Base-by-base conservation (phyloP, 768 basidiomycete genomes). In the Holtermannia corniformis region DNA sequence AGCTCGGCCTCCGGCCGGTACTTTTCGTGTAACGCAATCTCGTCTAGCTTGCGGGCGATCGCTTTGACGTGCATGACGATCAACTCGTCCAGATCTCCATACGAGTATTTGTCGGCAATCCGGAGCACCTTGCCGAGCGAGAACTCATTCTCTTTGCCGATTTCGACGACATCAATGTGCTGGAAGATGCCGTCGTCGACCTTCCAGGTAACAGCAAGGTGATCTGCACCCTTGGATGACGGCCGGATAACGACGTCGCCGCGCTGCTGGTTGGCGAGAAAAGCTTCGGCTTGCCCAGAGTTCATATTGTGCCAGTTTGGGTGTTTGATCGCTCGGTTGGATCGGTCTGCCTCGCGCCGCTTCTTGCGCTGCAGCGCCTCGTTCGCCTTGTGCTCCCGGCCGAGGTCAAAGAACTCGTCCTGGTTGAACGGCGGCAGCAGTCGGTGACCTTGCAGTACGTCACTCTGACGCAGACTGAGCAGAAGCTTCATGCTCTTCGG, bases 121-220 rank as follows among this genome's bases (percentile, higher is more conserved):
- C 70, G 58, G 13, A 76, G 56, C 16, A 64, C 59, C 14, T 60
- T 44, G 4, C 75, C 76, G 32, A 76, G 56, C 10, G 71, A 59
- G 47, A 67, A 70, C 47, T 68, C 69, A 57, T 73, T 71, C 1
- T 70, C 70, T 53, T 76, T 76, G 64, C 75, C 69, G 44, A 75
- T 61, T 61, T 76, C 76, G 43, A 68, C 65, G 3, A 76, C 73
- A 52, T 76, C 76, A 53, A 99, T 86, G 67, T 99, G 95, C 67
- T 97, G 95, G 72, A 87, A 97, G 23, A 99, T 75, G 55, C 84
- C 87, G 53, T 95, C 86, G 58, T 92, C 93, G 1, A 99, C 91
- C 74, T 97, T 99, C 95, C 95, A 99, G 0, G 95, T 99, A 10
- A 99, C 86, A 42, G 93, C 93, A 32, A 99, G 77, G 74, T 97